phyloP scores from a whole-genome alignment of 768 basidiomycete species.

The Mycena sanguinolenta region DNA sequence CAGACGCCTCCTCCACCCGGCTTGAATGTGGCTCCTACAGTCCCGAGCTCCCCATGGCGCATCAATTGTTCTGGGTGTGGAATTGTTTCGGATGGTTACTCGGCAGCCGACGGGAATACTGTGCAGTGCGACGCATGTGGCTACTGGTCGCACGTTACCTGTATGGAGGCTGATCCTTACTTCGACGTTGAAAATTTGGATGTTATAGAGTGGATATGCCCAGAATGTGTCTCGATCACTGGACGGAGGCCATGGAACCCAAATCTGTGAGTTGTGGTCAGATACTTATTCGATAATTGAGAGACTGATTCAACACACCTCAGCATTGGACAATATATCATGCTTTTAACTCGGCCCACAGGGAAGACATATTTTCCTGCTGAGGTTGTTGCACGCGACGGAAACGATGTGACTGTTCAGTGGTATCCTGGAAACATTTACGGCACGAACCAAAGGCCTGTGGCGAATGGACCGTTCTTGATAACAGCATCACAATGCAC shows the following conservation, averaged over 20 bases:
- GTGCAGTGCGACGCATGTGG: neutral
- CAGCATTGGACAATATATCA: neutral
- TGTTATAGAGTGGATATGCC: constrained; percentile 1
- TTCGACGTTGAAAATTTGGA: neutral
- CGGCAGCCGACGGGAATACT: neutral
- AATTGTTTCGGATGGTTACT: neutral
- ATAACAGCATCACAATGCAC: neutral
- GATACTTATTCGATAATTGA: too few relatives aligned
- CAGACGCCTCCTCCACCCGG: too few relatives aligned
- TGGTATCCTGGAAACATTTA: neutral
- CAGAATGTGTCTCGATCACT: neutral
- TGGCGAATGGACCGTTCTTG: neutral
- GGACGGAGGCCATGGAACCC: neutral
- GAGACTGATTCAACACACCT: too few relatives aligned
- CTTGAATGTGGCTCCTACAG: neutral
- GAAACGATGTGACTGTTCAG: neutral
- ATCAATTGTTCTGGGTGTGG: neutral
- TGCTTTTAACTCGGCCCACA: constrained; percentile 1
- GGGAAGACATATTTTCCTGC: constrained; percentile 3
- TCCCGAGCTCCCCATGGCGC: neutral
- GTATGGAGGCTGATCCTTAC: neutral
- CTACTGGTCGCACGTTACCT: neutral
- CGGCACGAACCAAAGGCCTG: neutral
- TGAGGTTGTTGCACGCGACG: neutral
- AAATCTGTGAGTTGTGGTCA: neutral